These are phyloP conservation scores for Galerina marginata DNA, from an alignment of 768 basidiomycete genomes.

Conservation along the genomic window DNA sequence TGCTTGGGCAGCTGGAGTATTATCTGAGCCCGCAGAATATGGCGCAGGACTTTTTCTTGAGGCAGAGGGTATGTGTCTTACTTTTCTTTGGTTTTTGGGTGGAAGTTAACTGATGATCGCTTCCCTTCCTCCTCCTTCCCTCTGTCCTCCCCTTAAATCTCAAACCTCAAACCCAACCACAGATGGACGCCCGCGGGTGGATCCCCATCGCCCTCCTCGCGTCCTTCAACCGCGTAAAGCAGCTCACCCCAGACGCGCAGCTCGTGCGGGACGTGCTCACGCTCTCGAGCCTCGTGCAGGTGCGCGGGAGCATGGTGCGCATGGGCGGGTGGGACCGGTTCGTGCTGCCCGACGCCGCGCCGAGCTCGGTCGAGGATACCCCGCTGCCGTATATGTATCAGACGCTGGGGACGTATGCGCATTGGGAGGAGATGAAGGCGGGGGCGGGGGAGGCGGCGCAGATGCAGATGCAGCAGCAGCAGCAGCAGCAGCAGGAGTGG, in stretches of 20 bases:
- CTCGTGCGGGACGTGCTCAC: slow-evolving; percentile 74
- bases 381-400: slow-evolving; percentile 11
- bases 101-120: neutral
- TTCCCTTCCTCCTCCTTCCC: neutral
- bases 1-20: slow-evolving; percentile 89
- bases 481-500: neutral
- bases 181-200: slow-evolving; percentile 95
- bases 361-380: slow-evolving; percentile 46
- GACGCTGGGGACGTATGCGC: slow-evolving; percentile 9
- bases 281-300: slow-evolving; percentile 73
- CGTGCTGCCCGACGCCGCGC: slow-evolving; percentile 65
- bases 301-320: slow-evolving; percentile 70
- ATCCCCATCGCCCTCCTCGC: slow-evolving; percentile 81
- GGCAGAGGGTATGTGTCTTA: slow-evolving; percentile 65
- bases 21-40: slow-evolving; percentile 92
- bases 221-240: slow-evolving; percentile 84
- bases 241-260: slow-evolving; percentile 61
- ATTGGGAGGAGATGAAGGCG: neutral
- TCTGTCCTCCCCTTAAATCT: no score
- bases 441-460: neutral
- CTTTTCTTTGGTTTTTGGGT: slow-evolving; percentile 4
- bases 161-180: neutral
- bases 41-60: slow-evolving; percentile 84
- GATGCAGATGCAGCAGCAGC: neutral
- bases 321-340: slow-evolving; percentile 70